Evolutionary conservation across 2,329 filamentous ascomycete species (phyloP), one percentile per base, ranked within the genome.

Genomic region (Hymenoscyphus fructigenus): DNA sequence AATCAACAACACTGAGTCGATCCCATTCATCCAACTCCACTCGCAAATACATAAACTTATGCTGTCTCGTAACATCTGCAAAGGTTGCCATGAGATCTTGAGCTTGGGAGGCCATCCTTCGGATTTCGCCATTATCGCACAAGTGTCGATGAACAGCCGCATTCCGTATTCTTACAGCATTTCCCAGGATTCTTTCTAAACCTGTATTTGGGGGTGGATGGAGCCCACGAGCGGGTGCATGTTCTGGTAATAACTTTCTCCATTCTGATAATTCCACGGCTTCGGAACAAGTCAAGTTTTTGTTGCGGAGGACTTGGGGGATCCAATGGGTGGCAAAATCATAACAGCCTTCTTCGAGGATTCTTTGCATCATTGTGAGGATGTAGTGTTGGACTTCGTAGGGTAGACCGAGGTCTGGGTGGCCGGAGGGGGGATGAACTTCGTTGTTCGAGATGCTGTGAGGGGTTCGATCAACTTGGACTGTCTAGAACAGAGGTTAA

Each of bases 381-480:
- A 75, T 73, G 59, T 69, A 75, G 62, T 75, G 73, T 65, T 75
- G 74, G 20, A 75, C 74, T 69, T 75, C 73, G 47, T 75, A 75
- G n/a, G 74, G 74, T 23, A 75, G 70, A 26, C 68, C 71, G 7
- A 73, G 68, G 38, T 75, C 71, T 23, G 61, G 61, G 20, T 60
- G n/a, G 50, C 56, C 57, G 3, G 61, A 10, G 17, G 63, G 61
- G 3, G 64, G 36, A 34, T 60, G 29, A 28, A 64, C 38, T 28
- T 50, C 14, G 17, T 56, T 9, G 38, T 59, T 44, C n/a, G 28
- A 17, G 26, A 26, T 26, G 15, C 28, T 2, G 61, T 6, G 32
- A 38, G 28, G 28, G 20, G 57, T 32, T 23, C 63, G 58, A 60
- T 53, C 3, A 23, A 60, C 38, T n/a, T 36, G 41, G 28, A 55